Percentiles rank a stretch among this genome's conserved stretches.
These are phyloP conservation scores for Myxozyma neotropica DNA, from an alignment of 805 yeast genomes.

Conservation along the genomic window DNA sequence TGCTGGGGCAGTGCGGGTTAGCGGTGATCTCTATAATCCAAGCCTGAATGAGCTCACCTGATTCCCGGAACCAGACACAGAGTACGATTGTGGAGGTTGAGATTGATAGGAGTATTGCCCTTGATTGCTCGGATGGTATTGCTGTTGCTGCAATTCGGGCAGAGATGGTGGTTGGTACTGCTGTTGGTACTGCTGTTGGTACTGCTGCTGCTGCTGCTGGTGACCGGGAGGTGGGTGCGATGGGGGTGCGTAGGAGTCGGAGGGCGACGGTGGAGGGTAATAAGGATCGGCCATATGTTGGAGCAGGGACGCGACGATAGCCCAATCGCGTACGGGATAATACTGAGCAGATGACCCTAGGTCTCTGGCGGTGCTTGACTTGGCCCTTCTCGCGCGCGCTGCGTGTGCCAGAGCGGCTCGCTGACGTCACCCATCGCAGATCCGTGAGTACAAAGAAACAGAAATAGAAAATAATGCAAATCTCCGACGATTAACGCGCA, in stretches of 20 bases:
- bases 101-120: no score
- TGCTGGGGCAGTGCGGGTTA: slow-evolving; percentile 6
- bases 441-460: neutral
- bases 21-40: neutral
- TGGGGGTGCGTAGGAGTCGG: neutral
- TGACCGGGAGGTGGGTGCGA: neutral
- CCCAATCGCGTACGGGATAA: neutral
- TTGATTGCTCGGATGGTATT: no score
- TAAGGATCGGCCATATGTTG: slow-evolving; percentile 8
- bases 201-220: neutral
- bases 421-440: slow-evolving; percentile 6
- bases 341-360: neutral
- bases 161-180: neutral
- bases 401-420: neutral
- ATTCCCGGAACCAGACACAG: neutral
- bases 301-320: neutral
- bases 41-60: neutral
- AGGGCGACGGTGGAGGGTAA: neutral
- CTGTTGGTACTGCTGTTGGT: neutral
- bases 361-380: no score
- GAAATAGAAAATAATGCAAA: neutral
- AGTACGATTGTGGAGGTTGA: neutral
- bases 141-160: neutral
- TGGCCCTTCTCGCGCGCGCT: no score
- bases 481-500: neutral